These are phyloP conservation scores for Aspergillus tanneri DNA, from an alignment of 2,329 filamentous ascomycete species.

Conservation along the genomic window DNA sequence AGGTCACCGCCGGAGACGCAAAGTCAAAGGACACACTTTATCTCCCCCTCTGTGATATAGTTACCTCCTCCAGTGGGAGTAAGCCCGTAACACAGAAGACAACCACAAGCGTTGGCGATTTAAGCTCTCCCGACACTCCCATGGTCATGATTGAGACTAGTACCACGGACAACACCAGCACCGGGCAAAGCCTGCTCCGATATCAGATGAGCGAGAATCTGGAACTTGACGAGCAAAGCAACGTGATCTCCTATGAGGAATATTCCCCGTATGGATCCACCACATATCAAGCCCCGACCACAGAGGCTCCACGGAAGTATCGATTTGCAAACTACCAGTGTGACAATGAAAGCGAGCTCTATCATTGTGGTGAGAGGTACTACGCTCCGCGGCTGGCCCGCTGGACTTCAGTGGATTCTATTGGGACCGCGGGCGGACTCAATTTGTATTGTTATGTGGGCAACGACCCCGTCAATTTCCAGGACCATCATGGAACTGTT, in stretches of 20 bases:
- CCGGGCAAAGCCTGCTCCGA: background rate
- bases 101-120: too few relatives aligned
- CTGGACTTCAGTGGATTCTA: background rate
- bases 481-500: too few relatives aligned
- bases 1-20: background rate
- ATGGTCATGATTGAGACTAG: too few relatives aligned
- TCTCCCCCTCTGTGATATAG: background rate
- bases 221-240: too few relatives aligned
- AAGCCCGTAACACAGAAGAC: background rate
- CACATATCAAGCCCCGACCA: background rate
- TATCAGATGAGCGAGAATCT: too few relatives aligned
- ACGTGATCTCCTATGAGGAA: too few relatives aligned
- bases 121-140: too few relatives aligned
- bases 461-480: background rate
- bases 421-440: background rate
- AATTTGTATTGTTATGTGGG: slow-evolving; percentile 1
- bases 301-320: background rate
- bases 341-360: background rate
- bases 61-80: background rate
- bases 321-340: background rate
- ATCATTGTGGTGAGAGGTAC: background rate
- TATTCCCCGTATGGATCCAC: too few relatives aligned
- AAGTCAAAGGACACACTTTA: background rate
- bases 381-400: background rate
- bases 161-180: too few relatives aligned